Percentiles rank a stretch among this genome's conserved stretches.
These are phyloP conservation scores for Paraurostyla sp. DNA, from an alignment of 73 alveolate species.

Conservation along the genomic window DNA sequence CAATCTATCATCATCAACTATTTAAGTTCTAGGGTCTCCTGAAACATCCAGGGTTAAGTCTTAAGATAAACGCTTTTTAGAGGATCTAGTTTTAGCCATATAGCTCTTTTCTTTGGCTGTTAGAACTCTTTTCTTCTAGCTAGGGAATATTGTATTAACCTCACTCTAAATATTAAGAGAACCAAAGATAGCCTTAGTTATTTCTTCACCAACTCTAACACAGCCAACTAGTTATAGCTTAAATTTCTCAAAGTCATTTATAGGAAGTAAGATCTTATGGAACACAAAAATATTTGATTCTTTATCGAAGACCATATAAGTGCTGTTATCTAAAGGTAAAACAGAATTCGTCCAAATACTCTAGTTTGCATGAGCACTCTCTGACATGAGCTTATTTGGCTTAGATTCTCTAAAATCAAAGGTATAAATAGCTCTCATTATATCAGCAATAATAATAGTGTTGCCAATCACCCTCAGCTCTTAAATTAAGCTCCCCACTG, in stretches of 20 bases:
- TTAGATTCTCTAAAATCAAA: conserved; percentile 29
- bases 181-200: conserved; percentile 13
- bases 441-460: conserved; percentile 8
- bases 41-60: neutral
- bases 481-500: conserved; percentile 9
- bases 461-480: neutral
- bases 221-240: neutral
- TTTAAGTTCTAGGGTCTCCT: neutral
- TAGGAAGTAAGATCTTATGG: neutral
- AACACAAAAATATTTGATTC: conserved; percentile 12
- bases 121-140: neutral
- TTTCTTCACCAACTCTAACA: conserved; percentile 17
- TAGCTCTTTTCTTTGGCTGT: neutral
- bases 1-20: neutral
- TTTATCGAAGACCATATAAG: conserved; percentile 19
- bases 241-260: conserved; percentile 30
- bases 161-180: neutral
- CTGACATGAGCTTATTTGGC: neutral
- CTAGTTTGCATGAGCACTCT: conserved; percentile 35
- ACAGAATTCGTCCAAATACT: conserved; percentile 22
- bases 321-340: neutral
- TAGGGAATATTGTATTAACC: neutral
- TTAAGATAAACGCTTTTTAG: neutral
- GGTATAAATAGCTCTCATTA: conserved; percentile 23
- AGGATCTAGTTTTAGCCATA: neutral